A percentile compares a stretch with the other conserved stretches of the same genome.
Evolutionary conservation across 768 basidiomycete genomes (phyloP).

Genomic region (Stropharia rugosoannulata): DNA sequence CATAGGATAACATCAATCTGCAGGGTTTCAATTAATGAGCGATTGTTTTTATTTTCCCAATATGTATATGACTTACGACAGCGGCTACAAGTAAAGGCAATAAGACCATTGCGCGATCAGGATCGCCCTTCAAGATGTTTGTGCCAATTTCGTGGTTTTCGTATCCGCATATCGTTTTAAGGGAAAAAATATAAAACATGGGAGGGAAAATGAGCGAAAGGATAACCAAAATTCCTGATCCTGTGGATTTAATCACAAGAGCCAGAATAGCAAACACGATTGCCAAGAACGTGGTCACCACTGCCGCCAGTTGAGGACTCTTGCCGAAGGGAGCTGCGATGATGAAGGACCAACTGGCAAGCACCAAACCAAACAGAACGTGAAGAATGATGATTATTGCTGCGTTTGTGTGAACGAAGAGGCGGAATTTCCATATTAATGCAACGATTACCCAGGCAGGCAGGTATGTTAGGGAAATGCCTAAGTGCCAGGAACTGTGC

Average conservation of each 20-base stretch:
- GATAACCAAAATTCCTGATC: slow-evolving; percentile 50
- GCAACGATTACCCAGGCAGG: slow-evolving; percentile 75
- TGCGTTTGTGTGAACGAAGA: slow-evolving; percentile 62
- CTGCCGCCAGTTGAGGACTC: slow-evolving; percentile 70
- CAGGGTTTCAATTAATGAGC: not conserved
- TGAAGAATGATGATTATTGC: slow-evolving; percentile 64
- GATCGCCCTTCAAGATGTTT: slow-evolving; percentile 55
- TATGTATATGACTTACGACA: slow-evolving; percentile 42
- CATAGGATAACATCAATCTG: slow-evolving; percentile 75
- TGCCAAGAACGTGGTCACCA: slow-evolving; percentile 61
- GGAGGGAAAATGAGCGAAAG: slow-evolving; percentile 76
- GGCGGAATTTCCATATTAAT: slow-evolving; percentile 61
- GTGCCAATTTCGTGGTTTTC: slow-evolving; percentile 59
- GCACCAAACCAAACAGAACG: slow-evolving; percentile 62
- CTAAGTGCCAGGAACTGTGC: slow-evolving; percentile 64
- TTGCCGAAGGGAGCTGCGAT: slow-evolving; percentile 69
- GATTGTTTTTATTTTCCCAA: not conserved
- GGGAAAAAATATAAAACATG: slow-evolving; percentile 71
- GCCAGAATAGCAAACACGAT: slow-evolving; percentile 70
- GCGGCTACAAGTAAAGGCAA: slow-evolving; percentile 63
- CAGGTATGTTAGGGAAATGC: slow-evolving; percentile 65
- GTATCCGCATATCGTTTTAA: slow-evolving; percentile 65
- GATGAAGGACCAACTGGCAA: slow-evolving; percentile 75
- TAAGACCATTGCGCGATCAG: slow-evolving; percentile 52
- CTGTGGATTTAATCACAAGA: slow-evolving; percentile 44